These are phyloP conservation scores for Pharus latifolius DNA, from an alignment of 176 grass and related monocot genomes.

Conservation along the genomic window DNA sequence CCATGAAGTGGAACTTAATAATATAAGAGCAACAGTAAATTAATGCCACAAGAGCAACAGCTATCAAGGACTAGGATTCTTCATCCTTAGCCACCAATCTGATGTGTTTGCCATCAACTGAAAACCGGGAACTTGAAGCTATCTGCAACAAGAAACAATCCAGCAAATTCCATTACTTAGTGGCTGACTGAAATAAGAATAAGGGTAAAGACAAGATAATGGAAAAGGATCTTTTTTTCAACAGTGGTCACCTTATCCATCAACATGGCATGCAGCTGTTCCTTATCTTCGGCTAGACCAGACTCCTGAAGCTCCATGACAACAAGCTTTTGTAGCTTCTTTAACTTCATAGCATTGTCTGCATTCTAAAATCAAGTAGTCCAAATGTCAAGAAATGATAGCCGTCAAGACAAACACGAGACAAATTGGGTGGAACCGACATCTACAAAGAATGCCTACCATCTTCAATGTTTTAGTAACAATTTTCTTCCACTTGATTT, in stretches of 20 bases:
- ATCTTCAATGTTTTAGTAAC: conserved; percentile 51
- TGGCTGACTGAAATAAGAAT: background rate
- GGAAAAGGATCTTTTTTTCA: background rate
- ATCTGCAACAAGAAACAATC: conserved; percentile 46
- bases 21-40: background rate
- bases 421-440: background rate
- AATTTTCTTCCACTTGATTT: conserved; percentile 94
- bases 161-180: background rate
- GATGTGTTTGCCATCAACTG: conserved; percentile 58
- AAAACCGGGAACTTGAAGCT: conserved; percentile 59
- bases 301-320: conserved; percentile 40
- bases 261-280: conserved; percentile 36
- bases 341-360: conserved; percentile 72
- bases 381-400: background rate
- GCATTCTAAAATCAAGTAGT: conserved; percentile 36
- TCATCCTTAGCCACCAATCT: conserved; percentile 32
- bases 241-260: conserved; percentile 57
- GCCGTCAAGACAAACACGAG: background rate
- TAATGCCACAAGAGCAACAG: background rate
- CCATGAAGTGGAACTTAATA: background rate
- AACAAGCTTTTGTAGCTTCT: conserved; percentile 70
- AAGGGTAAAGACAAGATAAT: background rate
- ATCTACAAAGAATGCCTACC: conserved; percentile 15
- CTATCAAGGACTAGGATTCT: conserved; percentile 3
- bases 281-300: conserved; percentile 55